These are phyloP conservation scores for Kuraishia molischiana DNA, from an alignment of 805 yeast species.

Conservation along the genomic window DNA sequence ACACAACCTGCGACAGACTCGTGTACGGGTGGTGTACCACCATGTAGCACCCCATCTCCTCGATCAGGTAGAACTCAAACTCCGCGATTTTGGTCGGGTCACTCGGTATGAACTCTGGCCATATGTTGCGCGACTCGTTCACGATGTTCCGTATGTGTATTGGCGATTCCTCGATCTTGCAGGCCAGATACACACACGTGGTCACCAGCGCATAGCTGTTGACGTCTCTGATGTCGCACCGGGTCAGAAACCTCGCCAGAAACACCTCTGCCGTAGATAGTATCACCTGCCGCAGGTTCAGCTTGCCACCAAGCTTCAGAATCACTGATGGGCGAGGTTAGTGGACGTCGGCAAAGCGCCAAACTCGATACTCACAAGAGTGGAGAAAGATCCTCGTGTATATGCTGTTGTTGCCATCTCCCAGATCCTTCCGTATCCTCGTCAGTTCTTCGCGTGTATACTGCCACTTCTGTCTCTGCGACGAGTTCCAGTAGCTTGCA, in stretches of 20 bases:
- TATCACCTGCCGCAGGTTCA: slow-evolving; percentile 74
- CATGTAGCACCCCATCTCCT: slow-evolving; percentile 68
- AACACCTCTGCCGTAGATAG: slow-evolving; percentile 86
- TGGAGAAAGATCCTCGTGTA: slow-evolving; percentile 75
- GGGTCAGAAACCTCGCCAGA: slow-evolving; percentile 63
- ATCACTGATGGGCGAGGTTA: slow-evolving; percentile 16
- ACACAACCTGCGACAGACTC: slow-evolving; percentile 44
- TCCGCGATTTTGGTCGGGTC: slow-evolving; percentile 90
- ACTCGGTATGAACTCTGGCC: slow-evolving; percentile 94
- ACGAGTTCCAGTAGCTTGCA: slow-evolving; percentile 81
- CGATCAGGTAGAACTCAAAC: slow-evolving; percentile 88
- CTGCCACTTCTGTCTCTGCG: slow-evolving; percentile 79
- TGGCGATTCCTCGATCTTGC: slow-evolving; percentile 93
- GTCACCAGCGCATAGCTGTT: slow-evolving; percentile 76
- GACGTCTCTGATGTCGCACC: slow-evolving; percentile 68
- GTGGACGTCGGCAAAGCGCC: slow-evolving; percentile 14
- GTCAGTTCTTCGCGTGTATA: slow-evolving; percentile 51
- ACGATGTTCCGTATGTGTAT: slow-evolving; percentile 82
- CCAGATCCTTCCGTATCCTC: slow-evolving; percentile 12
- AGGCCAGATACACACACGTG: slow-evolving; percentile 79
- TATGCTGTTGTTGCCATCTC: slow-evolving; percentile 36
- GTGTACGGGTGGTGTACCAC: slow-evolving; percentile 72
- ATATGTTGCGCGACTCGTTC: slow-evolving; percentile 74
- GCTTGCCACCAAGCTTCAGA: slow-evolving; percentile 67
- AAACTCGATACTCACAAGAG: slow-evolving; percentile 19